A percentile compares a stretch with the other conserved stretches of the same genome.
Evolutionary conservation across 192 early-diverging fungal genomes (phyloP).

Genomic region (Nowakowskiella sp.): DNA sequence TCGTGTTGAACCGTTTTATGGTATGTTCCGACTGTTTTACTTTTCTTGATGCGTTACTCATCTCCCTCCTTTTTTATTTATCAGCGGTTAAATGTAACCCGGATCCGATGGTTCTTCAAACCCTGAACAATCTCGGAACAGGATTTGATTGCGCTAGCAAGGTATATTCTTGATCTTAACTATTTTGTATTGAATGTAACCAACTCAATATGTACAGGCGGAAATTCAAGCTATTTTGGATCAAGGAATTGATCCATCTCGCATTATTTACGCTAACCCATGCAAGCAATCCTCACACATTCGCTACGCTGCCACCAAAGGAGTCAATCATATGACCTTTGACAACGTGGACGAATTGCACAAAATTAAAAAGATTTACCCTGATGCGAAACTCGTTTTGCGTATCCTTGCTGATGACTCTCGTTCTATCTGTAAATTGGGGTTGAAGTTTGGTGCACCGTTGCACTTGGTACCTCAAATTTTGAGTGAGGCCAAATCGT

Average conservation of each 20-base stretch:
- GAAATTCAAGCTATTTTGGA: conserved; percentile 81
- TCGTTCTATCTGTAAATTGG: conserved; percentile 79
- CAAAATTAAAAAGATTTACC: conserved; percentile 80
- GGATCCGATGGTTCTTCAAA: conserved; percentile 73
- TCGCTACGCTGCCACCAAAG: conserved; percentile 66
- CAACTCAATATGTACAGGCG: conserved; percentile 10
- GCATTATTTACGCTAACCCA: conserved; percentile 98
- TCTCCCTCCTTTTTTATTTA: neutral
- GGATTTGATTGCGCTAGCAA: conserved; percentile 99
- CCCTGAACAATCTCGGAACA: conserved; percentile 69
- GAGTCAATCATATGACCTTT: conserved; percentile 93
- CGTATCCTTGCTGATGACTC: conserved; percentile 95
- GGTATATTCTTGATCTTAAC: conserved; percentile 18
- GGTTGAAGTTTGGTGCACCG: conserved; percentile 94
- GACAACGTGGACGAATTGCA: conserved; percentile 96
- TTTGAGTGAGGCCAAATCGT: conserved; percentile 63
- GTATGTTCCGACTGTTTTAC: conserved; percentile 32
- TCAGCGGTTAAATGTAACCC: conserved; percentile 96
- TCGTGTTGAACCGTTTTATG: conserved; percentile 93
- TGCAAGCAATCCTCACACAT: conserved; percentile 97
- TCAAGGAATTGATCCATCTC: conserved; percentile 58
- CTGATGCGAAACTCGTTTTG: conserved; percentile 80
- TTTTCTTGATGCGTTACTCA: conserved; percentile 9
- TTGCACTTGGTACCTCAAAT: conserved; percentile 57
- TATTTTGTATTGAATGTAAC: conserved; percentile 3